Evolutionary conservation across 1,139 yeast genomes (phyloP).

Genomic region (Sporopachydermia cereana): DNA sequence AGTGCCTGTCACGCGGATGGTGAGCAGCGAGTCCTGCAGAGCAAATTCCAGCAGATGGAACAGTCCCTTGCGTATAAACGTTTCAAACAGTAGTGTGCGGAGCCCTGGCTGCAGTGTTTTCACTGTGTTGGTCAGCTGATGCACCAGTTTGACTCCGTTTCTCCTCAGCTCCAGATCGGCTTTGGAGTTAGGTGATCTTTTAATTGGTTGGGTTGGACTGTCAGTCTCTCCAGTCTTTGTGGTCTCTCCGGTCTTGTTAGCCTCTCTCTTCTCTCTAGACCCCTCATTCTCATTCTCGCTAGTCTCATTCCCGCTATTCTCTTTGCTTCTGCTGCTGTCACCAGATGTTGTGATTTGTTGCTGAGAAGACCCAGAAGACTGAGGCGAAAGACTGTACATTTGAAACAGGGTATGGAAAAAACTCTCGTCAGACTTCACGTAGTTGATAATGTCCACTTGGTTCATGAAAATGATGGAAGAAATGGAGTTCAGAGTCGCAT

Average conservation of each 20-base stretch:
- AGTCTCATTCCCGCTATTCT: constrained; percentile 9
- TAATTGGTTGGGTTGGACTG: too few relatives aligned
- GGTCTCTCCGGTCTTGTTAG: constrained; percentile 5
- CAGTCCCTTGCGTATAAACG: constrained; percentile 57
- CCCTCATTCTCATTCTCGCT: constrained; percentile 14
- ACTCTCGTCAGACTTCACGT: constrained; percentile 42
- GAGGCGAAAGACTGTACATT: constrained; percentile 33
- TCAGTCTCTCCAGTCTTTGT: neutral
- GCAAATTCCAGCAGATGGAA: constrained; percentile 66
- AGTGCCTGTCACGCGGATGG: constrained; percentile 60
- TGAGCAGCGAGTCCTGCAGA: constrained; percentile 38
- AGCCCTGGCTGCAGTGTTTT: constrained; percentile 57
- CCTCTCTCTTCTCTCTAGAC: too few relatives aligned
- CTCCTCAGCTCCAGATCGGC: constrained; percentile 27
- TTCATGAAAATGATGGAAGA: constrained; percentile 55
- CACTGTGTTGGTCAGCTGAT: constrained; percentile 69
- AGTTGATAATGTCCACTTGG: constrained; percentile 60
- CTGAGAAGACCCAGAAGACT: constrained; percentile 8
- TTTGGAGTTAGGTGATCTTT: constrained; percentile 7
- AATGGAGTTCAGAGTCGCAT: constrained; percentile 55
- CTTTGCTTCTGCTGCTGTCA: constrained; percentile 7
- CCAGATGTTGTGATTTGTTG: constrained; percentile 7
- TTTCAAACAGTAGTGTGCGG: constrained; percentile 51
- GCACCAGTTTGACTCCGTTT: constrained; percentile 69
- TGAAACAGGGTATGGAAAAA: constrained; percentile 43